Percentiles rank a stretch among this genome's conserved stretches.
These are phyloP conservation scores for Torulaspora franciscae DNA, from an alignment of 805 yeast genomes.

Conservation along the genomic window DNA sequence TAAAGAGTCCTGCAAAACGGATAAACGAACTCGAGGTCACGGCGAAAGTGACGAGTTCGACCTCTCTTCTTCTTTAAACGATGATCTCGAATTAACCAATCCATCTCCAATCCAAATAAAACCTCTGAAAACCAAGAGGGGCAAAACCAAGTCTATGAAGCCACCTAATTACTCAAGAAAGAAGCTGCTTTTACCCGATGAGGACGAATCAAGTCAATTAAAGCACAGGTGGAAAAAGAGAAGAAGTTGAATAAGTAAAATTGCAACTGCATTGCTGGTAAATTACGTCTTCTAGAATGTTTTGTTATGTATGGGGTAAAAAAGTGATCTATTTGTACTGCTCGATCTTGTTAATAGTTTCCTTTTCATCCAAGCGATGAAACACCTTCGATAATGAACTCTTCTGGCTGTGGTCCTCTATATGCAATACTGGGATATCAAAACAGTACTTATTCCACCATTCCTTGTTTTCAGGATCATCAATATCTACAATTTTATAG, in stretches of 20 bases:
- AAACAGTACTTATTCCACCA: constrained; percentile 73
- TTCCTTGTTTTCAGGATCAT: constrained; percentile 49
- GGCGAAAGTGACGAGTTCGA: constrained; percentile 29
- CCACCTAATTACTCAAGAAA: constrained; percentile 23
- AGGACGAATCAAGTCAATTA: constrained; percentile 20
- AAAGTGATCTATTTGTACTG: neutral
- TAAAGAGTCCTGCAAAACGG: neutral
- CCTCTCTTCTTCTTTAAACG: constrained; percentile 31
- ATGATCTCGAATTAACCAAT: constrained; percentile 32
- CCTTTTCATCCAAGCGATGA: constrained; percentile 58
- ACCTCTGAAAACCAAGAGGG: constrained; percentile 15
- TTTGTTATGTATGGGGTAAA: neutral
- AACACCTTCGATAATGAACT: constrained; percentile 53
- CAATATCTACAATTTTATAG: constrained; percentile 51
- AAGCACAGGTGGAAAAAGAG: constrained; percentile 22
- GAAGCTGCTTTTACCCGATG: constrained; percentile 32
- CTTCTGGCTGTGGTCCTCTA: constrained; percentile 44
- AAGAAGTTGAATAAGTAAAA: constrained; percentile 6
- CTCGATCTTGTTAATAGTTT: constrained; percentile 48
- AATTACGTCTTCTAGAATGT: neutral
- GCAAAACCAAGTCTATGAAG: constrained; percentile 9
- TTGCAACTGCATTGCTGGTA: neutral
- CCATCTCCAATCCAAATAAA: constrained; percentile 31
- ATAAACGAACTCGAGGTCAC: neutral
- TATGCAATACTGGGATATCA: constrained; percentile 74